These are phyloP conservation scores for Epichloe uncinata DNA, from an alignment of 2,329 filamentous ascomycete species.

Conservation along the genomic window DNA sequence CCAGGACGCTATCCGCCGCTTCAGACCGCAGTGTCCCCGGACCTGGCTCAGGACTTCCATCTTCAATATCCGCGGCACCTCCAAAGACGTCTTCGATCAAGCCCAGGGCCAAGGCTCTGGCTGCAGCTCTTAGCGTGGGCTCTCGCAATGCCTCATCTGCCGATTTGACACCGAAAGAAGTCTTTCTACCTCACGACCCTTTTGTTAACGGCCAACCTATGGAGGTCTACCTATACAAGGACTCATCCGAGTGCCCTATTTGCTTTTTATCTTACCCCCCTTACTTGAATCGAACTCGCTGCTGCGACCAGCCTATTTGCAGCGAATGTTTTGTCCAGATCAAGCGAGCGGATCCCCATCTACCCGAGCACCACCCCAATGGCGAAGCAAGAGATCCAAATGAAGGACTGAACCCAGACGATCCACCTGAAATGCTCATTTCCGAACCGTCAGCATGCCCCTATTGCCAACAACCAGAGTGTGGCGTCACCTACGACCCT, in stretches of 20 bases:
- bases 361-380: constrained; percentile 62
- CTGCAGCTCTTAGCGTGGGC: constrained; percentile 61
- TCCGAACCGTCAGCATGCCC: constrained; percentile 88
- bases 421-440: constrained; percentile 53
- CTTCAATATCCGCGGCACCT: constrained; percentile 28
- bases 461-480: constrained; percentile 89
- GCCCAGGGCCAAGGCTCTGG: constrained; percentile 77
- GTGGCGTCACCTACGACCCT: constrained; percentile 87
- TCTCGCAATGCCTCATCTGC: constrained; percentile 59
- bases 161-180: constrained; percentile 63
- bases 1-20: constrained; percentile 62
- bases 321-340: constrained; percentile 99
- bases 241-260: constrained; percentile 82
- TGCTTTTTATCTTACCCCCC: constrained; percentile 97
- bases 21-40: constrained; percentile 57
- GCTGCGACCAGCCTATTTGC: constrained; percentile 92
- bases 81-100: constrained; percentile 53
- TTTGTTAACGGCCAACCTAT: constrained; percentile 90
- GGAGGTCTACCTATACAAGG: constrained; percentile 88
- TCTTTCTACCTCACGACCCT: constrained; percentile 67
- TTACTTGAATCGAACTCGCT: constrained; percentile 85
- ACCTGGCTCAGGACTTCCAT: constrained; percentile 41
- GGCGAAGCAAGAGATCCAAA: constrained; percentile 23
- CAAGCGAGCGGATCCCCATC: constrained; percentile 82
- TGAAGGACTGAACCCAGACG: constrained; percentile 29